Evolutionary conservation across 176 grass and related monocot species (phyloP), one percentile per base, ranked within the genome.

Genomic region (Oryza rufipogon): DNA sequence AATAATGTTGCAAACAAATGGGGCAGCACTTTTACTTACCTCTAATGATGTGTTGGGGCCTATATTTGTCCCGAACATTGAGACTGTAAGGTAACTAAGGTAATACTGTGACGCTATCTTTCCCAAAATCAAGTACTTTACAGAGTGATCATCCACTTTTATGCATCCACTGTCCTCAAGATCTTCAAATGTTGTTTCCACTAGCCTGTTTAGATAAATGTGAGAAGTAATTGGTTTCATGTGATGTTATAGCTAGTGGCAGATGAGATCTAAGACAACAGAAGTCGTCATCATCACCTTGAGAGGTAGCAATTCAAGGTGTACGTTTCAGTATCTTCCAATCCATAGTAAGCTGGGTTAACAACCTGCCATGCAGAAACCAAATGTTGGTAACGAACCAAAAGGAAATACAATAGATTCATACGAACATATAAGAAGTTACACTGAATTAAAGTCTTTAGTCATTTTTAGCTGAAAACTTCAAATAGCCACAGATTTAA

Each of bases 141-240:
- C 96, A 66, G 87, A 91, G 73, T 83, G 85, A 44, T 97, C 95
- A 80, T 90, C 88, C 36, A 95, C 83, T 86, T 87, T 93, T 87
- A 98, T 91, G 85, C 96, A 98, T 75, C 96, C 96, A 87, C 93
- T 92, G 65, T 98, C 96, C 87, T 98, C 96, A 73, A 98, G 92
- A 80, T 95, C 96, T 87, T 95, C 96, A 93, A 98, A 88, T 89
- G 91, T 93, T 83, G 82, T 93, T 87, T 95, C 89, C 25, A 95
- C 88, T 85, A 98, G 89, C 82, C 95, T 98, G 88, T 89, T 78
- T 75, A 69, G 26, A 81, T 49, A 77, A 89, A 75, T 26, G 15
- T 11, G 70, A 42, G 54, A 87, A 47, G 46, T 13, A 70, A 51
- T 77, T 63, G 58, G 15, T 83, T 4, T 87, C 65, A 92, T 80